Evolutionary conservation across 164 flowering plant genomes (phyloP), one percentile per base, ranked within the genome.

Genomic region (Annona cherimola): DNA sequence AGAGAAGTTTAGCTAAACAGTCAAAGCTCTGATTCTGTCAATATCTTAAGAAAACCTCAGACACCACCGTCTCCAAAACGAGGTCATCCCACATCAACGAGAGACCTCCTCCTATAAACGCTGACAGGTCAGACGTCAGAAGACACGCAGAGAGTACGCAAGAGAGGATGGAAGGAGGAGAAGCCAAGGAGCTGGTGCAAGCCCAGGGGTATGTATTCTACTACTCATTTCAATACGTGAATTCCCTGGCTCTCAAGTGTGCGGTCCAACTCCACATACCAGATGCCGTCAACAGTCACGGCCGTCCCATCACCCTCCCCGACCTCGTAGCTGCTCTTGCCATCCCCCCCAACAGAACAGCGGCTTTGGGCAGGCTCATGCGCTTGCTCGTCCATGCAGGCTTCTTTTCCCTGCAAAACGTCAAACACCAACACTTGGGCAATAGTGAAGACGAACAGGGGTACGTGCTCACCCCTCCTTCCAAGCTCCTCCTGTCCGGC

Each of bases 321-420:
- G 43, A 64, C 4, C 63, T 45, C n/a, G 65, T 42, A 4, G 20
- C 62, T 45, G 42, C 61, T 3, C 66, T 72, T 54, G 44, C 68
- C 1, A 54, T 72, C 8, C 45, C 68, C 5, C 35, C 62, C 0
- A 0, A 14, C 46, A 72, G 63, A 45, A 46, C 62, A 61, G 43
- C 18, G 2, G 57, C 42, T n/a, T 8, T 77, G 0, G n/a, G 55
- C 61, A 76, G 74, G 67, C 74, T 77, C 39, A 39, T 77, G 66
- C 74, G 76, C 57, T 26, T 77, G 16, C 26, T 77, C 18, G 74
- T 77, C 46, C 76, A 70, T 63, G 19, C 76, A 4, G 79, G 79
- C 59, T 46, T 67, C 69, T 67, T 67, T 57, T 8, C 59, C 55
- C 14, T 8, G 9, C 46, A 66, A 20, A 66, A 66, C 42, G 14